Conservation (phyloP, 768 basidiomycete species). For the Tricholoma hemisulphureum region DNA sequence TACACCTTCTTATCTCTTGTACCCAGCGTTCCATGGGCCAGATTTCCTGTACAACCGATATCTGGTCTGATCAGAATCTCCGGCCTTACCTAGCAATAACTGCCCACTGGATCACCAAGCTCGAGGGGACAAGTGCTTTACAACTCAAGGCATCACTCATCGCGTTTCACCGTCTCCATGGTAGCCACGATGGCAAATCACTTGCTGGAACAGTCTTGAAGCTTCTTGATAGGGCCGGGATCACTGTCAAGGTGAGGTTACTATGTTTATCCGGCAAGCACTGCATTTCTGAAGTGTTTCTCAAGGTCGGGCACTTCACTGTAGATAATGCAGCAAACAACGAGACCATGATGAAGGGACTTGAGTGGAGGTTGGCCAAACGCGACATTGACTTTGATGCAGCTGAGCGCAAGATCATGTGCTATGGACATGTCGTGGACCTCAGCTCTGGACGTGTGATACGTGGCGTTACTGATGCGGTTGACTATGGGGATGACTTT, state of each 20-base stretch:
- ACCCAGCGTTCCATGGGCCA: neutral
- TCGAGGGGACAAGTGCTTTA: neutral
- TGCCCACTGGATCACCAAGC: neutral
- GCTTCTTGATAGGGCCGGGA: neutral
- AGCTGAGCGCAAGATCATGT: too few relatives aligned
- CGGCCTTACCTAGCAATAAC: too few relatives aligned
- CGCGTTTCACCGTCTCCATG: neutral
- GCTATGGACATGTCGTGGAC: too few relatives aligned
- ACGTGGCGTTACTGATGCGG: too few relatives aligned
- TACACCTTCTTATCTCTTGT: neutral
- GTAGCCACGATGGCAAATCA: neutral
- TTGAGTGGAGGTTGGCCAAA: conserved; percentile 18
- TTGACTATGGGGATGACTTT: too few relatives aligned
- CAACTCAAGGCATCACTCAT: neutral
- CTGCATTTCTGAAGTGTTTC: too few relatives aligned
- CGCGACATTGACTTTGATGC: too few relatives aligned
- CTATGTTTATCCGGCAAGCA: too few relatives aligned
- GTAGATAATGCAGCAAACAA: too few relatives aligned
- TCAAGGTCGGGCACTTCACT: too few relatives aligned
- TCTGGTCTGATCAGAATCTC: neutral
- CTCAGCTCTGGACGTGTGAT: too few relatives aligned
- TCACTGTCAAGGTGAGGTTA: neutral
- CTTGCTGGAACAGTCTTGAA: neutral
- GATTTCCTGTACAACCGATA: neutral
- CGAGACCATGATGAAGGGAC: conserved; percentile 29